Evolutionary conservation across 805 yeast genomes (phyloP), one percentile per base, ranked within the genome.

Genomic region (Lipomyces yamanashiensis): DNA sequence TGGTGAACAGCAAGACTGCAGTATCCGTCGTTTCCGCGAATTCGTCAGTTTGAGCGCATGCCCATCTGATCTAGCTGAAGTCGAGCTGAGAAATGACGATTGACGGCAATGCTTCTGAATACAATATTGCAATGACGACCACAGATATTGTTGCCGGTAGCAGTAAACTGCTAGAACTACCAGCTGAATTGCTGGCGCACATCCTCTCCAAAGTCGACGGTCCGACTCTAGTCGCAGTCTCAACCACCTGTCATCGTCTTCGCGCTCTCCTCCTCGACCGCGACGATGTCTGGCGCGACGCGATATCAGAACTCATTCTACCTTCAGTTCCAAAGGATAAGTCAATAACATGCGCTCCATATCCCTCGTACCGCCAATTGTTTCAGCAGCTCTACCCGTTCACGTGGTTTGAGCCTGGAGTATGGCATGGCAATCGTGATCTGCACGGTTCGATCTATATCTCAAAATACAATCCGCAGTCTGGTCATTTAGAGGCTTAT

Each of bases 371-470:
- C 39, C 50, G 54, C 21, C 62, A 63, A 8, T 51, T 70, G 23
- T 71, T 53, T 45, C 44, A 37, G 10, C 28, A 50, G 12, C 61
- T 73, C 36, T 63, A 65, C 44, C 58, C 43, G 19, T 72, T 70
- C 51, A 19, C 51, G 15, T 73, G 74, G 74, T 63, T 73, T 23
- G 58, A 67, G 9, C 70, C 70, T 4, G 68, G 71, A 0, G 21
- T 73, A 3, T 73, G 76, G 76, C 68, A 61, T 47, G 75, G 76
- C 34, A 70, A 71, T 52, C 66, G 61, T 12, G 62, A 59, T 9
- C 61, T 61, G 28, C 69, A 70, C 56, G 76, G 76, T 5, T 61
- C 67, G 6, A 19, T 73, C 28, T 62, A 64, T 56, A 62, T 69
- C 34, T 60, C 71, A 13, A 54, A 61, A 12, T 73, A 71, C 61